Base-by-base conservation (phyloP, 495 filamentous ascomycete genomes). In the Glonium stellatum region DNA sequence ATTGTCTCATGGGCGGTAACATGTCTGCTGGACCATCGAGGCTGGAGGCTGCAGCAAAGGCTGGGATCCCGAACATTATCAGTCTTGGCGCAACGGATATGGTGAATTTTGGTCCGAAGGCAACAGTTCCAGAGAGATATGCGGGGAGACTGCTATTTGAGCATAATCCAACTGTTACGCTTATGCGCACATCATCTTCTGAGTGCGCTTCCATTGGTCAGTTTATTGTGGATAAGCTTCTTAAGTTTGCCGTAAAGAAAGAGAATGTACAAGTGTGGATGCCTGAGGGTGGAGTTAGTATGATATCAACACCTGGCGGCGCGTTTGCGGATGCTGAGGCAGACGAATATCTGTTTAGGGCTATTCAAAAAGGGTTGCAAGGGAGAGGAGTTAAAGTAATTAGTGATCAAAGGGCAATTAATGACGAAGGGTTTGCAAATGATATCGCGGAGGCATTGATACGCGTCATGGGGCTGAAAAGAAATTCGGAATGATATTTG, bases 11-110 rank as follows among this genome's bases (percentile, higher is more conserved):
- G 5, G 86, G 84, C 0, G 85, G 85, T 1, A 75, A 81, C 19
- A 77, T 89, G 68, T 75, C 74, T 61, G 82, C 84, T 6, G 84
- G 80, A 0, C 66, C 71, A 8, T 63, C 64, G 1, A 70, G 86
- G 34, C 72, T 89, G n/a, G 72, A 71, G 2, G 80, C 80, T 0
- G 80, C 81, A 11, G 76, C 77, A 4, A 71, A 71, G 57, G 69
- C 64, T 19, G 79, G 82, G 1, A 77, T 88, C 11, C 85, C 86
- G 0, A 75, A 83, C 25, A 71, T 89, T 11, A 71, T 89, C 3
- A 81, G 78, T 54, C 70, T 87, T 8, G 86, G 86, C 0, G 86
- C 86, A 0, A 75, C 77, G 6, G 86, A 89, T 57, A 87, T 88
- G 79, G 78, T 82, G 6, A 87, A 88, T 61, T 88, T 87, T 63